phyloP scores from a whole-genome alignment of 2,329 filamentous ascomycete species.

The Grosmannia huntii region DNA sequence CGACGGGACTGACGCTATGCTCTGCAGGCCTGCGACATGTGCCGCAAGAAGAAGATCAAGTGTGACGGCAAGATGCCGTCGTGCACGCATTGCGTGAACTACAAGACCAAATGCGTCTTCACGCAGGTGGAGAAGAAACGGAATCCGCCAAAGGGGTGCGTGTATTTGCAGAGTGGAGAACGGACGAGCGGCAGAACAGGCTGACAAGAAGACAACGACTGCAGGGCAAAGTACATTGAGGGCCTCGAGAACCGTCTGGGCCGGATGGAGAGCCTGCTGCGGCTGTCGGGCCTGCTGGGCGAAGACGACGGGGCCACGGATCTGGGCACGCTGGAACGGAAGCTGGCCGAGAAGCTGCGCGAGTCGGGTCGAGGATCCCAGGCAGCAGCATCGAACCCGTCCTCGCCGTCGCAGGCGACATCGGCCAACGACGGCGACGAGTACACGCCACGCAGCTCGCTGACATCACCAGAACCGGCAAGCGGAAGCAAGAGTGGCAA shows the following conservation, averaged over 20 bases:
- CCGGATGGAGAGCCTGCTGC: slow-evolving; percentile 88
- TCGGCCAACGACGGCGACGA: slow-evolving; percentile 22
- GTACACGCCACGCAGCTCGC: slow-evolving; percentile 39
- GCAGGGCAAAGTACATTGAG: slow-evolving; percentile 92
- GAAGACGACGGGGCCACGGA: slow-evolving; percentile 84
- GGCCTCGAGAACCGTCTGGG: slow-evolving; percentile 86
- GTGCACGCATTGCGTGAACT: slow-evolving; percentile 92
- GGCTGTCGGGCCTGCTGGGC: slow-evolving; percentile 72
- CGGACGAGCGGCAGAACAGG: not conserved
- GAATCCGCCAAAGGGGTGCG: slow-evolving; percentile 88
- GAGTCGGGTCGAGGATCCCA: slow-evolving; percentile 37
- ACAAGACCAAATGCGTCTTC: slow-evolving; percentile 95
- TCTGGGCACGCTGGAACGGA: slow-evolving; percentile 75
- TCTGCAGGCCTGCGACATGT: slow-evolving; percentile 81
- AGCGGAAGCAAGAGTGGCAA: not conserved
- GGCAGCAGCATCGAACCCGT: slow-evolving; percentile 34
- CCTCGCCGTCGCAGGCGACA: slow-evolving; percentile 35
- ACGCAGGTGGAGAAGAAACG: slow-evolving; percentile 99
- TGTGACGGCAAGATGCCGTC: slow-evolving; percentile 92
- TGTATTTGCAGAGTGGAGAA: not conserved
- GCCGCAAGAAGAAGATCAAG: slow-evolving; percentile 93
- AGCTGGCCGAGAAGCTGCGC: slow-evolving; percentile 41
- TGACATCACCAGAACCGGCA: slow-evolving; percentile 38
- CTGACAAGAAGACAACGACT: not conserved
- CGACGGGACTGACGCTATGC: not conserved